Evolutionary conservation across 208 protist genomes (phyloP), one percentile per base, ranked within the genome.

Genomic region (Angomonas desouzai): DNA sequence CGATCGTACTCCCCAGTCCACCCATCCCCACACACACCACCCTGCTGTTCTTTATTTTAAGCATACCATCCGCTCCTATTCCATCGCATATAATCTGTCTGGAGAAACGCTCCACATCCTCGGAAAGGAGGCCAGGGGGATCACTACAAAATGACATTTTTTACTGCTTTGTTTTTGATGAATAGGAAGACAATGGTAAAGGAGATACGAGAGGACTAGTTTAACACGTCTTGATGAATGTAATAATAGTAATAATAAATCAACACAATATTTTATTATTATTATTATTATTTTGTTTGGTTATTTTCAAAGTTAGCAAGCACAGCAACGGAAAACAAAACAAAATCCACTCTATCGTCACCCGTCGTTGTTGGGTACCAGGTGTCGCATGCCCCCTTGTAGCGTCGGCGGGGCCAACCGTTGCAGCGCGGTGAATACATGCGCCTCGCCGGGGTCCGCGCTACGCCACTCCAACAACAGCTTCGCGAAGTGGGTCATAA

Each of bases 1-100:
- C 77, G 28, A 85, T 77, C 29, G 96, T 97, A 66, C 85, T 97
- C 23, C 97, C 97, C 13, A 99, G 78, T 2, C 97, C 97, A 10
- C 97, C 97, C 0, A 89, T 82, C 11, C 97, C 97, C 9, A 99
- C 76, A 43, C 97, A 87, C 0, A 97, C 72, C 0, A 98, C 90
- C 13, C 63, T 72, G 10, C 62, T 70, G 0, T 48, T 61, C 0
- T 74, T 70, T 55, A 98, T 85, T 13, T 74, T 49, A 10, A 58
- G 70, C 84, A 91, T 92, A 16, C 92, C 87, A 2, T 38, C 64
- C 0, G 90, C 80, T 29, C 87, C 88, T 48, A 97, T 86, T 22
- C 87, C 89, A 23, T 93, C 85, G 18, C 92, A 75, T 29, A 97
- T 76, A 45, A 97, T 91, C 60, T 97, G 93, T 22, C 90, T 74